Base-by-base conservation (phyloP, 148 eudicot species). In the Silene latifolia region DNA sequence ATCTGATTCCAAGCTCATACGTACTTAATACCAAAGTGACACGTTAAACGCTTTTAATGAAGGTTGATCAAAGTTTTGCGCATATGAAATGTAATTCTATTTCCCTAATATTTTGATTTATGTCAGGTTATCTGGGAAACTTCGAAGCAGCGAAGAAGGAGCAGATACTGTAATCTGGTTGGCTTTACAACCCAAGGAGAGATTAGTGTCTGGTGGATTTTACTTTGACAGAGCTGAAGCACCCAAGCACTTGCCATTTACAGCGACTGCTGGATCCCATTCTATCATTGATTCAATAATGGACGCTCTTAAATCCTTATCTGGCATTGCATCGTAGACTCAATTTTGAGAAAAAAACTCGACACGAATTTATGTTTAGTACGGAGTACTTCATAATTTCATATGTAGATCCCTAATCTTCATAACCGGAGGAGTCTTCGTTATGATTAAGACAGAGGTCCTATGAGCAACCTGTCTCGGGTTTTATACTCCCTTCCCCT, bases 201-300 rank as follows among this genome's bases (percentile, higher is more conserved):
- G 88, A 72, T 72, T 94, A 69, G 82, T 69, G 14, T 68, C 96
- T 0, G 97, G 98, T 58, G 88, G 85, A 42, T 88, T 94, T 71
- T 91, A 94, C 82, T 94, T 94, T 75, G 98, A 94, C 63, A 89
- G 98, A 79, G 89, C 92, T 47, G 92, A 85, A 86, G 98, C 97
- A 3, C 85, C 97, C 17, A 90, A 94, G 76, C 96, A 94, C 87
- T 83, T 91, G 81, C n/a, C 80, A 25, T 83, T 90, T 69, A 73
- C 89, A 62, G 93, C 86, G 32, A 94, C 97, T 21, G 67, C 76
- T 71, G 88, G 87, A 18, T 90, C 98, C 72, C 93, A 87, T 78
- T 61, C 72, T 67, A 74, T 79, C 68, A 94, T 91, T n/a, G 89
- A 83, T 78, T 83, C 90, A 42, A 86, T 94, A 47, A n/a, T 73